phyloP scores from a whole-genome alignment of 257 asterid genomes.

The Nicotiana tabacum region DNA sequence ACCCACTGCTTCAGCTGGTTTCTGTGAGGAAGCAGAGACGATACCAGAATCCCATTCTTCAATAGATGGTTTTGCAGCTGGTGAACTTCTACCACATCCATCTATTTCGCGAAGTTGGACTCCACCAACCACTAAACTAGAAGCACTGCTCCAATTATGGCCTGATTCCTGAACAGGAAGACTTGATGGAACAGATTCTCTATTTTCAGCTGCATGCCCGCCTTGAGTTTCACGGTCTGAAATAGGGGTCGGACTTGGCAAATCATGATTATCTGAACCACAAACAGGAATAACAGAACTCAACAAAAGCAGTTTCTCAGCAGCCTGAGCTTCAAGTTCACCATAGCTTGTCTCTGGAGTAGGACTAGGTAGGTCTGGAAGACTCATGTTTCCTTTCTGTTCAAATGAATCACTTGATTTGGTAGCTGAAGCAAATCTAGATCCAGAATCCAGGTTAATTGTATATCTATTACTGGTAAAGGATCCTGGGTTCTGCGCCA shows the following conservation, averaged over 20 bases:
- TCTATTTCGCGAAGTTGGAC: conserved; percentile 47
- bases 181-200: conserved; percentile 28
- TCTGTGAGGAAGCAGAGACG: conserved; percentile 24
- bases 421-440: conserved; percentile 17
- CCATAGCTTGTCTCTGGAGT: conserved; percentile 20
- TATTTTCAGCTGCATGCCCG: conserved; percentile 31
- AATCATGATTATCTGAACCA: conserved; percentile 19
- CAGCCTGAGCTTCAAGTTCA: conserved; percentile 26
- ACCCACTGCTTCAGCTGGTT: conserved; percentile 23
- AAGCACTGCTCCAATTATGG: conserved; percentile 37
- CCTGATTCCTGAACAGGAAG: conserved; percentile 40
- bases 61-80: conserved; percentile 23
- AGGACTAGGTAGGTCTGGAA: conserved; percentile 27
- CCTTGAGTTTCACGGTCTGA: conserved; percentile 33
- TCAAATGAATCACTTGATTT: conserved; percentile 24
- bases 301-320: conserved; percentile 23
- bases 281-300: conserved; percentile 18
- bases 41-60: conserved; percentile 34
- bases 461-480: conserved; percentile 18
- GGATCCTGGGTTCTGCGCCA: conserved; percentile 19
- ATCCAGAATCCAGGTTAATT: conserved; percentile 18
- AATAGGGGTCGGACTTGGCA: conserved; percentile 34
- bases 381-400: conserved; percentile 13
- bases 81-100: conserved; percentile 30
- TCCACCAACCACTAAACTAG: conserved; percentile 35